A percentile compares a stretch with the other conserved stretches of the same genome.
Evolutionary conservation across 2,329 filamentous ascomycete genomes (phyloP).

Genomic region (Cadophora sp.): DNA sequence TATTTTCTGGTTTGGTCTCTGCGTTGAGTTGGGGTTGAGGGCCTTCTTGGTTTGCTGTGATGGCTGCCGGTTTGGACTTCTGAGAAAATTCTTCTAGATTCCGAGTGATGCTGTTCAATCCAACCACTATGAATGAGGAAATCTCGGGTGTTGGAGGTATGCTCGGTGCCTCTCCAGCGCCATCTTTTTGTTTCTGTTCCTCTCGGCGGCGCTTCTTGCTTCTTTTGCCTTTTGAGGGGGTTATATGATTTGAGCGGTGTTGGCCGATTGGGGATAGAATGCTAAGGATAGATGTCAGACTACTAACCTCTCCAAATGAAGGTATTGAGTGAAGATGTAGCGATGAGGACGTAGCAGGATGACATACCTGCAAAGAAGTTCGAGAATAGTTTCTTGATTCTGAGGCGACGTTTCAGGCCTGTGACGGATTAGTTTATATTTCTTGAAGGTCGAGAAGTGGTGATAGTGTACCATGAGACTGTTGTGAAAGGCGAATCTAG

Average conservation of each 20-base stretch:
- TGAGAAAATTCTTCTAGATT: conserved; percentile 50
- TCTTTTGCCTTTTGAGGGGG: conserved; percentile 67
- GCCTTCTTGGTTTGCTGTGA: not conserved
- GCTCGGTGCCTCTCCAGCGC: conserved; percentile 25
- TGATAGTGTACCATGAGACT: conserved; percentile 59
- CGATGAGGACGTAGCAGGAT: not conserved
- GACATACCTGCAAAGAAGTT: conserved; percentile 69
- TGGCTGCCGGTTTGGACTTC: conserved; percentile 24
- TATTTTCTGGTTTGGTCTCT: not conserved
- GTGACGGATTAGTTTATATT: conserved; percentile 20
- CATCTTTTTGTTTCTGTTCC: conserved; percentile 39
- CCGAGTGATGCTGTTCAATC: conserved; percentile 68
- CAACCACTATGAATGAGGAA: conserved; percentile 64
- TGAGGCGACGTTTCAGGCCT: conserved; percentile 67
- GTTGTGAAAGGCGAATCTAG: conserved; percentile 70
- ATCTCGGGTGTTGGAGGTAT: conserved; percentile 58
- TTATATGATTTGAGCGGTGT: conserved; percentile 60
- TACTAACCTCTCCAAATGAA: not conserved
- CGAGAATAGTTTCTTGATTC: conserved; percentile 69
- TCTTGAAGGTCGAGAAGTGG: not conserved
- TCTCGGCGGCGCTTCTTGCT: conserved; percentile 59
- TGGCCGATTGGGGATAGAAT: conserved; percentile 69
- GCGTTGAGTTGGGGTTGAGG: not conserved
- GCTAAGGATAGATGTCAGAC: conserved; percentile 48
- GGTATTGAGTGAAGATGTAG: not conserved